phyloP scores from a whole-genome alignment of 2,329 filamentous ascomycete genomes.

The Thelonectria rubi region DNA sequence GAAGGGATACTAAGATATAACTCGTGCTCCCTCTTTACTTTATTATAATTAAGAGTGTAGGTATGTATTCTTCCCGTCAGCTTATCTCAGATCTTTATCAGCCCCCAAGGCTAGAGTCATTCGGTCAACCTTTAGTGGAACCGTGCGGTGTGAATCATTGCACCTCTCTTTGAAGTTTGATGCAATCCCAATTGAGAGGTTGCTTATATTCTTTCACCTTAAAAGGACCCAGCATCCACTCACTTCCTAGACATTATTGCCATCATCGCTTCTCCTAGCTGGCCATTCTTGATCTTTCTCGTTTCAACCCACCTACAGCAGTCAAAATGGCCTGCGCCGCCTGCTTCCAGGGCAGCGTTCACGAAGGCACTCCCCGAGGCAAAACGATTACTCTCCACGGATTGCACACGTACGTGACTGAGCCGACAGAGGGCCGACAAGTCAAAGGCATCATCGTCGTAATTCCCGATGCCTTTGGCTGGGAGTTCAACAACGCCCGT shows the following conservation, averaged over 20 bases:
- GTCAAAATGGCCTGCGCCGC: constrained; percentile 48
- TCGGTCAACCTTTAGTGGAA: background rate
- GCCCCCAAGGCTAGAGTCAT: background rate
- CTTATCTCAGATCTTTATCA: background rate
- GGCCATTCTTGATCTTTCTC: background rate
- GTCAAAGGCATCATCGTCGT: constrained; percentile 61
- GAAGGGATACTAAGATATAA: too few species aligned
- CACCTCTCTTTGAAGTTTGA: background rate
- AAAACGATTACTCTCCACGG: constrained; percentile 57
- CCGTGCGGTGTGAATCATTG: background rate
- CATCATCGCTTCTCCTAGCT: background rate
- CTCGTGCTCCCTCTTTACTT: too few species aligned
- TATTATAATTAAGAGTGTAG: too few species aligned
- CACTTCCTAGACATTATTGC: background rate
- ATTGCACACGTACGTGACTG: constrained; percentile 58
- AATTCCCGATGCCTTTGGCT: constrained; percentile 65
- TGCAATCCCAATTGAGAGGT: background rate
- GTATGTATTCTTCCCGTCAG: background rate
- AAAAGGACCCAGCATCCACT: background rate
- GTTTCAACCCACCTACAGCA: background rate
- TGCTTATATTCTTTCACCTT: background rate
- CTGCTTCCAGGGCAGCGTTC: constrained; percentile 59
- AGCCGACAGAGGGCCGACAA: constrained; percentile 41
- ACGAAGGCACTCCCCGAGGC: constrained; percentile 56
- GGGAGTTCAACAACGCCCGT: constrained; percentile 61